These are phyloP conservation scores for Fusarium avenaceum DNA, from an alignment of 2,329 filamentous ascomycete genomes.

Conservation along the genomic window DNA sequence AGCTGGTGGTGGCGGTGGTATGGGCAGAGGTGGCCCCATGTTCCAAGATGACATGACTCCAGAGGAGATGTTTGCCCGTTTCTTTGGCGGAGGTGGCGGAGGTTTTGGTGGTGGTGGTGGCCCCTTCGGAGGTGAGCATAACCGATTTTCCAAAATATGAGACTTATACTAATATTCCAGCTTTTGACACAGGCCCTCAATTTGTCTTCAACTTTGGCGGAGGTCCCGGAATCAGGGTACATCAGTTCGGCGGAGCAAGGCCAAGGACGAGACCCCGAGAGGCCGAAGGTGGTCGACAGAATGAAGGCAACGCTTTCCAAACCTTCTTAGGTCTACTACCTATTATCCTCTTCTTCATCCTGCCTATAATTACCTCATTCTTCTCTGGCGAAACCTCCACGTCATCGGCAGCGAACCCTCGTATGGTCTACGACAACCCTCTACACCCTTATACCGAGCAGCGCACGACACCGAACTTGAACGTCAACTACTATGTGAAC, in stretches of 20 bases:
- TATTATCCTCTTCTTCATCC: slow-evolving; percentile 88
- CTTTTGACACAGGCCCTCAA: slow-evolving; percentile 82
- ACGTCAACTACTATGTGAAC: slow-evolving; percentile 88
- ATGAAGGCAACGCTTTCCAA: slow-evolving; percentile 65
- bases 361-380: slow-evolving; percentile 84
- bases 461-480: slow-evolving; percentile 77
- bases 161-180: slow-evolving; percentile 53
- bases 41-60: slow-evolving; percentile 95
- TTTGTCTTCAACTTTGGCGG: slow-evolving; percentile 97
- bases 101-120: slow-evolving; percentile 76
- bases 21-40: slow-evolving; percentile 69
- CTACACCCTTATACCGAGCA: slow-evolving; percentile 79
- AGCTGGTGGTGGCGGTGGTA: slow-evolving; percentile 56
- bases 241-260: slow-evolving; percentile 89
- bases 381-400: slow-evolving; percentile 67
- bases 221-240: slow-evolving; percentile 90
- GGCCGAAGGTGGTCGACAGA: slow-evolving; percentile 62
- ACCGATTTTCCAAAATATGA: neutral
- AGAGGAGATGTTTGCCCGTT: slow-evolving; percentile 96
- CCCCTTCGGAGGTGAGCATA: slow-evolving; percentile 59
- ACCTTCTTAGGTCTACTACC: slow-evolving; percentile 84
- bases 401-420: slow-evolving; percentile 65
- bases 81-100: slow-evolving; percentile 80
- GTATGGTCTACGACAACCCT: slow-evolving; percentile 81
- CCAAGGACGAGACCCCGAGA: slow-evolving; percentile 82